These are phyloP conservation scores for Diaporthe velutina DNA, from an alignment of 2,329 filamentous ascomycete genomes.

Conservation along the genomic window DNA sequence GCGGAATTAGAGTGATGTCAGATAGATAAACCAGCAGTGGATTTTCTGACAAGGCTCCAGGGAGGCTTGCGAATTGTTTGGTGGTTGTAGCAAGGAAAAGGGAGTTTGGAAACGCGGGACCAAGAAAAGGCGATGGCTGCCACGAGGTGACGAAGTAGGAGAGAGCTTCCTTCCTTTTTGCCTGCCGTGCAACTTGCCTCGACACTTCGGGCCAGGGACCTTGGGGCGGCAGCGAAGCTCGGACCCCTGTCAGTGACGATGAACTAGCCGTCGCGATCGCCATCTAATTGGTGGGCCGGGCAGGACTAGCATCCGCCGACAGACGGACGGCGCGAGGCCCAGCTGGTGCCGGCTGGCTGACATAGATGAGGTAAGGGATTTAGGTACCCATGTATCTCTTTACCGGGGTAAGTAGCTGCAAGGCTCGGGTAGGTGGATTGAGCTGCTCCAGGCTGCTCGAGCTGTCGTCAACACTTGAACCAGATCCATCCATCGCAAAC, in stretches of 20 bases:
- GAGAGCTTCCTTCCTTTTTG: constrained; percentile 23
- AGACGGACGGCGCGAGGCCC: fast-evolving
- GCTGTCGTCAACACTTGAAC: constrained; percentile 47
- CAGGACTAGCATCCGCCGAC: not conserved
- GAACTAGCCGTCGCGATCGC: constrained; percentile 18
- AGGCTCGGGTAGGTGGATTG: constrained; percentile 7
- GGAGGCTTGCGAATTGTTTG: not conserved
- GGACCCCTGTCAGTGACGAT: constrained; percentile 24
- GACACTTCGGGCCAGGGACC: constrained; percentile 23
- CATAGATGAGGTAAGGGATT: not conserved
- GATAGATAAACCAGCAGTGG: not conserved
- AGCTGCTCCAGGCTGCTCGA: constrained; percentile 45
- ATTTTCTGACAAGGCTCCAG: not conserved
- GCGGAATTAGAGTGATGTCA: not conserved
- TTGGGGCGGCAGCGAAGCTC: not conserved
- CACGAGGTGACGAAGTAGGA: constrained; percentile 13
- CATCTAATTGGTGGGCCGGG: not conserved
- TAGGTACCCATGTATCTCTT: not conserved
- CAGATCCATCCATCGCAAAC: constrained; percentile 28
- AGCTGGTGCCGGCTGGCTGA: constrained; percentile 8
- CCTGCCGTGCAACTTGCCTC: constrained; percentile 7
- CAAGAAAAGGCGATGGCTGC: not conserved
- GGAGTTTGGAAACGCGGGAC: not conserved
- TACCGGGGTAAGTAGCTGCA: not conserved
- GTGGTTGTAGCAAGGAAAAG: not conserved